These are phyloP conservation scores for Aspergillus sp. DNA, from an alignment of 2,329 filamentous ascomycete genomes.

Conservation along the genomic window DNA sequence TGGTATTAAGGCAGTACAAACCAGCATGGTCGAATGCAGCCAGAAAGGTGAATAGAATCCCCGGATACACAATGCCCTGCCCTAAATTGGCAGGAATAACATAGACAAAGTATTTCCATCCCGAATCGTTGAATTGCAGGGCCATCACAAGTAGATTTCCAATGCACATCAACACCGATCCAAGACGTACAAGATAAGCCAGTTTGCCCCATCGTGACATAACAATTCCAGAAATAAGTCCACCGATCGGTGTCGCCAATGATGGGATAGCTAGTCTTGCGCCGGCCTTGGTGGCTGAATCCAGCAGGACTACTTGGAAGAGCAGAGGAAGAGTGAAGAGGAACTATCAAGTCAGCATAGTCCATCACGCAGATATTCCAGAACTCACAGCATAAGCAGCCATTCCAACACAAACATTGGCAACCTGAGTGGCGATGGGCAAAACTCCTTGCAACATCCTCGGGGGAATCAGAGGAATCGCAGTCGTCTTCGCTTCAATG, in stretches of 20 bases:
- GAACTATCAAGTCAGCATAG: constrained; percentile 22
- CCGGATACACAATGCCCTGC: constrained; percentile 44
- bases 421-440: constrained; percentile 51
- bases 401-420: constrained; percentile 58
- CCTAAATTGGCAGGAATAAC: constrained; percentile 44
- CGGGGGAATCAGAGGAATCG: constrained; percentile 42
- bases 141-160: constrained; percentile 40
- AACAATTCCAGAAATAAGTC: constrained; percentile 40
- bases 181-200: constrained; percentile 35
- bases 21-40: constrained; percentile 59
- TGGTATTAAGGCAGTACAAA: constrained; percentile 24
- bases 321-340: constrained; percentile 46
- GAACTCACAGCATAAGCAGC: constrained; percentile 57
- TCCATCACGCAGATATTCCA: not conserved
- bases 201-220: constrained; percentile 46
- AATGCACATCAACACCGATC: constrained; percentile 40
- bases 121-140: constrained; percentile 36
- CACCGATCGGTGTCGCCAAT: constrained; percentile 41
- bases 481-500: constrained; percentile 38
- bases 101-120: constrained; percentile 43
- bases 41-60: constrained; percentile 56
- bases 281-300: constrained; percentile 42
- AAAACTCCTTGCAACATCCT: constrained; percentile 52
- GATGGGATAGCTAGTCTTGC: constrained; percentile 42
- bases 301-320: constrained; percentile 38